Conservation (phyloP, 2,329 filamentous ascomycete genomes). For the Xylariaceae sp. region DNA sequence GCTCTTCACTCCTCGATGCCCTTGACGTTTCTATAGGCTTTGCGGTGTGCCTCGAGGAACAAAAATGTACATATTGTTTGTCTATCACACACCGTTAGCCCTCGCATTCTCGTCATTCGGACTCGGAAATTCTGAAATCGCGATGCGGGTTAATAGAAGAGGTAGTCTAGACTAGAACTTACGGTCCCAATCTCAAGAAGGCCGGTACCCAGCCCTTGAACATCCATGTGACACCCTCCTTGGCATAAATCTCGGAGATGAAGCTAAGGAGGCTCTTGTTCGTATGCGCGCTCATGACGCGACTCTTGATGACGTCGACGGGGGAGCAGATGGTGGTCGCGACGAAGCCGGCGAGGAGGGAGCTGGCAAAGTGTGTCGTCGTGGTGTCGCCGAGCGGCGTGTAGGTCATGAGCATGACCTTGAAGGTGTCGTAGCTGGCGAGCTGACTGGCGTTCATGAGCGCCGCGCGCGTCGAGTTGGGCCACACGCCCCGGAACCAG, state of each 20-base stretch:
- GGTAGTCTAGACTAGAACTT: conserved; percentile 43
- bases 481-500: conserved; percentile 85
- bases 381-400: conserved; percentile 74
- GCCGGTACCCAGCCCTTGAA: conserved; percentile 91
- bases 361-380: conserved; percentile 80
- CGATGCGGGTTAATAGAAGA: neutral
- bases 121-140: neutral
- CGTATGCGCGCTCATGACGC: conserved; percentile 75
- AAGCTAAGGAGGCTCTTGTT: conserved; percentile 63
- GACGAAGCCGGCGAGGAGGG: conserved; percentile 79
- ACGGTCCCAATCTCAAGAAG: conserved; percentile 70
- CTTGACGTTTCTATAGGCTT: conserved; percentile 68
- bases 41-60: conserved; percentile 87
- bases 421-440: conserved; percentile 85
- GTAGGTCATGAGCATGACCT: conserved; percentile 69
- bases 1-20: conserved; percentile 45
- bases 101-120: neutral
- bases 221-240: conserved; percentile 81
- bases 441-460: conserved; percentile 88
- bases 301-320: conserved; percentile 88
- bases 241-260: conserved; percentile 69
- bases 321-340: conserved; percentile 86
- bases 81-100: conserved; percentile 42
- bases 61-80: conserved; percentile 89
- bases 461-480: conserved; percentile 81